Percentiles rank a stretch among this genome's conserved stretches.
Conservation (phyloP, 2,329 filamentous ascomycete species). For the Arthrobotrys pseudoclavata region DNA sequence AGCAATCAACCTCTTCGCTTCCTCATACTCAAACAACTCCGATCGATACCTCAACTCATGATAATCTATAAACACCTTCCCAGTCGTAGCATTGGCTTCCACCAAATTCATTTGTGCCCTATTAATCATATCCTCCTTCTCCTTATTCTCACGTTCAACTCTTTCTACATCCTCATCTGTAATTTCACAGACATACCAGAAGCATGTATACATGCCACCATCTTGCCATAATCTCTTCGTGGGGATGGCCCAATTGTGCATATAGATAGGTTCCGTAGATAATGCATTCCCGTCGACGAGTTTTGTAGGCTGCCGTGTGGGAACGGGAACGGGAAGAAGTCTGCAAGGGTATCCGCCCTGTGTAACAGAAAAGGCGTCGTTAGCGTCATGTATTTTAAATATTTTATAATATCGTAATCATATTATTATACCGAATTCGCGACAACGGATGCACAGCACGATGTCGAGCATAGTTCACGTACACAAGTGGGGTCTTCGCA, state of each 20-base stretch:
- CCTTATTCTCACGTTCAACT: constrained; percentile 34
- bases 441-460: not conserved
- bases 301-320: constrained; percentile 48
- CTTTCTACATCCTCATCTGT: constrained; percentile 52
- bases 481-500: constrained; percentile 2
- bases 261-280: constrained; percentile 55
- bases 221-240: constrained; percentile 35
- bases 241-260: constrained; percentile 54
- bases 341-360: constrained; percentile 54
- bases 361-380: not conserved
- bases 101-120: constrained; percentile 31
- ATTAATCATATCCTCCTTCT: constrained; percentile 28
- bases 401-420: constrained; percentile 1
- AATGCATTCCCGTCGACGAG: constrained; percentile 12
- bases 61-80: constrained; percentile 52
- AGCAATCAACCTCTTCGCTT: constrained; percentile 43
- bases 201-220: constrained; percentile 55
- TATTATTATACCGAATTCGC: not conserved
- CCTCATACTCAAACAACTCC: constrained; percentile 52
- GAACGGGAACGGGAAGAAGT: constrained; percentile 56
- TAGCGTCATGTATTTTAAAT: constrained; percentile 4
- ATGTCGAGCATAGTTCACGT: constrained; percentile 6
- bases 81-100: not conserved
- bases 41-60: constrained; percentile 49
- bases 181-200: constrained; percentile 55